Conservation (phyloP, 805 yeast species). For the Zygotorulaspora danielsina region DNA sequence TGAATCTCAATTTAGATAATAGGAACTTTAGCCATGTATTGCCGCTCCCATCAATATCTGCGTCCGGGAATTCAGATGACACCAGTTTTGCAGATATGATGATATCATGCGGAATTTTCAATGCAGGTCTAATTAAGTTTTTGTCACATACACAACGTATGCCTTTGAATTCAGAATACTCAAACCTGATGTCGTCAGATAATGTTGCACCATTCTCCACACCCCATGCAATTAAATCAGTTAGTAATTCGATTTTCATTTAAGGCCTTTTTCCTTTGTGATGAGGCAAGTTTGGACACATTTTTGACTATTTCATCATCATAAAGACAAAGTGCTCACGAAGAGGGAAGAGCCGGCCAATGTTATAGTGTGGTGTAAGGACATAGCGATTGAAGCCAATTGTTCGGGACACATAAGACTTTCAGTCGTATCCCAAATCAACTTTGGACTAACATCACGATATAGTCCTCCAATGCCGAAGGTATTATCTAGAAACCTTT, state of each 20-base stretch:
- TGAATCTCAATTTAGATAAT: conserved; percentile 42
- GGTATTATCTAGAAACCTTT: too few species aligned
- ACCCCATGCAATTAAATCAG: conserved; percentile 39
- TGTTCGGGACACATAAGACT: too few species aligned
- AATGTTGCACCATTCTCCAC: conserved; percentile 35
- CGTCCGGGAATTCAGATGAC: conserved; percentile 21
- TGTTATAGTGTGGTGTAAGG: too few species aligned
- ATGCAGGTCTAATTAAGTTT: conserved; percentile 25
- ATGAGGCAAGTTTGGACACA: too few species aligned
- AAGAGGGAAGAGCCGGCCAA: too few species aligned
- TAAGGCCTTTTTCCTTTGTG: too few species aligned
- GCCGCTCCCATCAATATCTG: conserved; percentile 14
- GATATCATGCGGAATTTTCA: conserved; percentile 31
- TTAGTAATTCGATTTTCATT: neutral
- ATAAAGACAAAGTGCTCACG: too few species aligned
- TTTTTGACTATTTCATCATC: too few species aligned
- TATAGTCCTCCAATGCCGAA: too few species aligned
- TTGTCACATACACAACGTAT: conserved; percentile 32
- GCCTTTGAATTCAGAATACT: conserved; percentile 35
- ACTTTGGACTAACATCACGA: too few species aligned
- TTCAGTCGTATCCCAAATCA: too few species aligned
- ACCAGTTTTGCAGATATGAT: conserved; percentile 31
- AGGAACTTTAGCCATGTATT: conserved; percentile 40
- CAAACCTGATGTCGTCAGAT: conserved; percentile 37
- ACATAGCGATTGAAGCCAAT: too few species aligned